Evolutionary conservation across 2,329 filamentous ascomycete genomes (phyloP), one percentile per base, ranked within the genome.

Genomic region (Cladosporium sphaerospermum): DNA sequence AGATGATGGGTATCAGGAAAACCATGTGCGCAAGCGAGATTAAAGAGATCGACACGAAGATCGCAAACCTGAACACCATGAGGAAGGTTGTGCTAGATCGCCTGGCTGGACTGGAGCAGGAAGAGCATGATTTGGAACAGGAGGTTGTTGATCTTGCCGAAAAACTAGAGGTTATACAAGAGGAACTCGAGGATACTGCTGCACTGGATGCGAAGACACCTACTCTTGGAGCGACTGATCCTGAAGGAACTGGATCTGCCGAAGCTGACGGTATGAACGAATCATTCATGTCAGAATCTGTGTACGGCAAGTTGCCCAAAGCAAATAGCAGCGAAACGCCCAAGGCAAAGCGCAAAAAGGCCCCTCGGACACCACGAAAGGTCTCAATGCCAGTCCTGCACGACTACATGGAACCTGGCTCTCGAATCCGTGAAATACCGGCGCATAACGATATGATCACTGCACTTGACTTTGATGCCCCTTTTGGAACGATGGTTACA

Each of bases 21-120:
- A 96, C 93, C 66, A 96, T 99, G 92, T 92, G 91, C 61, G 93
- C 89, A 64, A 88, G 89, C 58, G 93, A 99, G 71, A 97, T 99
- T 55, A 83, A 84, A 56, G 93, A 99, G 66, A 96, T 99, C 56
- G 93, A 99, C 72, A 91, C 87, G 73, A 99, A 97, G 72, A 92
- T 99, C 58, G 83, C 89, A 56, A 97, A 97, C 69, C 76, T 99
- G 52, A 86, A 89, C 62, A 89, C 83, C 57, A 96, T 97, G 89
- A 85, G 93, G 60, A 87, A 85, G 66, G 95, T 96, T 56, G 87
- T 97, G 43, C 71, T 99, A 54, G 90, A 96, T 52, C 81, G 93
- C 57, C 72, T 99, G 60, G 91, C 91, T 1, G 82, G 80, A 2
- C 74, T 97, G 56, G 93, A 99, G 71, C 85, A 92, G 68, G 92